phyloP scores from a whole-genome alignment of 225 moss, liverwort and hornwort genomes.

The Bryoerythrophyllum caledonicum region DNA sequence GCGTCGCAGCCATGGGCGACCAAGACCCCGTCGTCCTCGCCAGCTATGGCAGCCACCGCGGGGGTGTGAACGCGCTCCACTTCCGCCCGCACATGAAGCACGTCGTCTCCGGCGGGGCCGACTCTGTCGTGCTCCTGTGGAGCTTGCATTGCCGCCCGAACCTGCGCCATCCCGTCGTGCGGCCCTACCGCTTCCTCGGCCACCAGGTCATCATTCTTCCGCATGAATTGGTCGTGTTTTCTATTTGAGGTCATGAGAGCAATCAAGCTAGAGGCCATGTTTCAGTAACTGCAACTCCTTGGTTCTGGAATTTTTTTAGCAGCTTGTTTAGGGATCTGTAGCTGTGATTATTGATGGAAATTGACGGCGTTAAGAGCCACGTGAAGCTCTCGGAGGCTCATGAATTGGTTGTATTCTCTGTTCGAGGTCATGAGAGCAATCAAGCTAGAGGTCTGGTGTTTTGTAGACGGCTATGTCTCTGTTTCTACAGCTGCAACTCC shows the following conservation, averaged over 20 bases:
- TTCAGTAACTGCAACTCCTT: constrained; percentile 4
- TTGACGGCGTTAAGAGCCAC: no score
- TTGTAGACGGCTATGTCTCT: constrained; percentile 1
- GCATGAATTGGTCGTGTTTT: not conserved
- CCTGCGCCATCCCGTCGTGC: constrained; percentile 76
- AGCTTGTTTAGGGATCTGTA: not conserved
- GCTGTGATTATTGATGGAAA: not conserved
- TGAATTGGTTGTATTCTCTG: not conserved
- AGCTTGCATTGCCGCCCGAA: constrained; percentile 95
- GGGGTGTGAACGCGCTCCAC: constrained; percentile 71
- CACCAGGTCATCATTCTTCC: constrained; percentile 63
- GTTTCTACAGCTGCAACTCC: no score
- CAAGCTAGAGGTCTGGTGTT: not conserved
- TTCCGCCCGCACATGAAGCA: constrained; percentile 98
- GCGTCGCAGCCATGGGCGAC: constrained; percentile 44
- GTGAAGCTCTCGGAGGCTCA: no score
- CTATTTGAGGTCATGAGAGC: not conserved
- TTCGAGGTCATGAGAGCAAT: constrained; percentile 1
- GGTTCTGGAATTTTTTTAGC: constrained; percentile 4
- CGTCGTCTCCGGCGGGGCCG: constrained; percentile 84
- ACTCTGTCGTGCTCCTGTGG: constrained; percentile 80
- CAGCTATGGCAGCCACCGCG: constrained; percentile 86
- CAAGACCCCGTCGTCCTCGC: constrained; percentile 78
- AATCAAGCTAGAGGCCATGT: not conserved
- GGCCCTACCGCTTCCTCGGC: constrained; percentile 92